Percentiles rank a stretch among this genome's conserved stretches.
These are phyloP conservation scores for Pilaira anomala DNA, from an alignment of 192 early-diverging fungal species.

Conservation along the genomic window DNA sequence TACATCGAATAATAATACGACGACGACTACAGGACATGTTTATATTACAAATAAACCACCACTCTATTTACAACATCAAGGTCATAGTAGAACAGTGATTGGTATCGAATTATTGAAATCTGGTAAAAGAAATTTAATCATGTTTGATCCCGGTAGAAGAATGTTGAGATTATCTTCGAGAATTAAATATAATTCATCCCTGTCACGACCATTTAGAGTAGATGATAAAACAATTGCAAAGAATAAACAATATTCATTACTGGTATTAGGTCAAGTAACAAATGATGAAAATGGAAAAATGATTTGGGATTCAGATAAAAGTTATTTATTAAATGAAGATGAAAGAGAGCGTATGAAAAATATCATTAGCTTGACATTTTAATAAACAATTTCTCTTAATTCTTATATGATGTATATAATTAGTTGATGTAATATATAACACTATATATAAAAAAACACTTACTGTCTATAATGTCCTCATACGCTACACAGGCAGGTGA, in stretches of 20 bases:
- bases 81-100: slow-evolving; percentile 64
- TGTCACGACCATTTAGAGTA: slow-evolving; percentile 24
- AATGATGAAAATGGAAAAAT: neutral
- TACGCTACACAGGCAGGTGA: slow-evolving; percentile 80
- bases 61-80: slow-evolving; percentile 70
- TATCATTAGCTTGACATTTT: slow-evolving; percentile 2
- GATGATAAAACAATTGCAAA: slow-evolving; percentile 25
- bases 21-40: neutral
- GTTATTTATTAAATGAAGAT: slow-evolving; percentile 10
- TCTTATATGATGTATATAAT: neutral
- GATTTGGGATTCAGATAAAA: slow-evolving; percentile 1
- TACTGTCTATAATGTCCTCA: slow-evolving; percentile 59
- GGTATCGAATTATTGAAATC: slow-evolving; percentile 52
- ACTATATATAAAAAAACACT: neutral
- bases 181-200: neutral
- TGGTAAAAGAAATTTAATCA: slow-evolving; percentile 44
- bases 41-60: slow-evolving; percentile 52
- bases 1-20: slow-evolving; percentile 26
- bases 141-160: slow-evolving; percentile 60
- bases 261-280: slow-evolving; percentile 30
- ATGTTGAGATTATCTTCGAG: neutral
- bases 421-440: neutral
- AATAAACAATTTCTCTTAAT: neutral
- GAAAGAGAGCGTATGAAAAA: slow-evolving; percentile 25
- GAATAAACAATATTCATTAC: slow-evolving; percentile 34